Percentiles rank a stretch among this genome's conserved stretches.
phyloP scores from a whole-genome alignment of 83 land plant species.

The Picea abies region DNA sequence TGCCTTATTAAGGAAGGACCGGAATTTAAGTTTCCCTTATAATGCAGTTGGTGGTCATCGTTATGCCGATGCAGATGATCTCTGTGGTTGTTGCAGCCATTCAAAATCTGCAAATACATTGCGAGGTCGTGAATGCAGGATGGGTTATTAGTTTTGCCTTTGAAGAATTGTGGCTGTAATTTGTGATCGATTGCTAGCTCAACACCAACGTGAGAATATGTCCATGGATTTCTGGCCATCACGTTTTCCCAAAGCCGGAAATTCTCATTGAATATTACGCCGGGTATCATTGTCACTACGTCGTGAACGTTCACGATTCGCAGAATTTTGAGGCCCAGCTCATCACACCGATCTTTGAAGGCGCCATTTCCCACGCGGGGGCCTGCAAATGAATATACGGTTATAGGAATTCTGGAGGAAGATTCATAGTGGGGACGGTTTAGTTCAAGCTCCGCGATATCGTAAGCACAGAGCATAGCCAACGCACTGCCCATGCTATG shows the following conservation, averaged over 20 bases:
- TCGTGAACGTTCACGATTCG: conserved; percentile 37
- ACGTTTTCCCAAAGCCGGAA: conserved; percentile 3
- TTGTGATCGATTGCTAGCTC: too few species aligned
- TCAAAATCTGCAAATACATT: too few species aligned
- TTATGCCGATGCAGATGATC: too few species aligned
- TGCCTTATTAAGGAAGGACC: too few species aligned
- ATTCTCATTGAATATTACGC: conserved; percentile 24
- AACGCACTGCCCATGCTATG: conserved; percentile 71
- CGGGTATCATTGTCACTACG: conserved; percentile 37
- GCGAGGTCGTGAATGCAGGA: neutral
- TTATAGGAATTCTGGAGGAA: neutral
- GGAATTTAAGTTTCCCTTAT: too few species aligned
- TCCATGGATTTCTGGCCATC: conserved; percentile 26
- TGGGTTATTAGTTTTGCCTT: neutral
- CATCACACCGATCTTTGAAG: conserved; percentile 8
- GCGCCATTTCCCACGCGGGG: conserved; percentile 14
- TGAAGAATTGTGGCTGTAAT: neutral
- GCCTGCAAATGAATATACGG: conserved; percentile 8
- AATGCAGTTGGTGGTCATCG: too few species aligned
- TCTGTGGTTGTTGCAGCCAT: too few species aligned
- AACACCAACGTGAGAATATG: conserved; percentile 59
- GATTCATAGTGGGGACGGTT: neutral
- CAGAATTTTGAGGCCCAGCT: conserved; percentile 14
- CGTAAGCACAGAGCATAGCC: conserved; percentile 32
- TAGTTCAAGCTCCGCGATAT: neutral